Base-by-base conservation (phyloP, 1,284 basidiomycete genomes). In the Chondrostereum purpureum region DNA sequence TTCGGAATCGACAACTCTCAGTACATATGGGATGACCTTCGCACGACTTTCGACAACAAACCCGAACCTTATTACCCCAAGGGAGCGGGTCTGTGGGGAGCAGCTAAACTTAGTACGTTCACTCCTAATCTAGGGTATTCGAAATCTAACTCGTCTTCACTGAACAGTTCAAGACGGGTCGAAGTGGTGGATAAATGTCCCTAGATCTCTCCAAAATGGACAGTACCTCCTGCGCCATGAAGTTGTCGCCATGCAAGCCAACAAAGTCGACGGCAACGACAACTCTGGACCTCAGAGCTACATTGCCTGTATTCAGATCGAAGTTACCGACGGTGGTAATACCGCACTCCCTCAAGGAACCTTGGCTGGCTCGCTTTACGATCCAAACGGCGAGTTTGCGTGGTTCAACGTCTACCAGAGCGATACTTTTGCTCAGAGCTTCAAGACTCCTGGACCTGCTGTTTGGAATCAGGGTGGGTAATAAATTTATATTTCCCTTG, bases 201-300 rank as follows among this genome's bases (percentile, higher is more conserved):
- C 68, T 13, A 48, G 55, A 22, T 50, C 55, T 19, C 59, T 70
- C 17, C 56, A 62, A 49, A 47, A 56, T 27, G 67, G 67, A n/a
- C 54, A 69, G 52, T 70, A 69, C 53, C 53, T 68, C 38, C 51
- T 68, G 43, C 58, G 66, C 23, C 58, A 67, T 39, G 66, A 69
- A 48, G 60, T 27, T 48, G 20, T 48, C 53, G 3, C 44, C 56
- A 14, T 56, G 56, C 43, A 55, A 53, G 40, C 56, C 58, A 16
- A 50, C 47, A 48, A 8, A 31, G 53, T 27, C 23, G 39, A 27
- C 14, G 49, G 53, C 41, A 39, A 56, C 21, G 42, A 48, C 18
- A 53, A 49, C 13, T 47, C 53, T 4, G 56, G 53, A 12, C 56
- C 58, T n/a, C 58, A 59, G 46, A 16, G n/a, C 27, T 31, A 31